Evolutionary conservation across 2,329 filamentous ascomycete species (phyloP).

Genomic region (Neurospora crassa): DNA sequence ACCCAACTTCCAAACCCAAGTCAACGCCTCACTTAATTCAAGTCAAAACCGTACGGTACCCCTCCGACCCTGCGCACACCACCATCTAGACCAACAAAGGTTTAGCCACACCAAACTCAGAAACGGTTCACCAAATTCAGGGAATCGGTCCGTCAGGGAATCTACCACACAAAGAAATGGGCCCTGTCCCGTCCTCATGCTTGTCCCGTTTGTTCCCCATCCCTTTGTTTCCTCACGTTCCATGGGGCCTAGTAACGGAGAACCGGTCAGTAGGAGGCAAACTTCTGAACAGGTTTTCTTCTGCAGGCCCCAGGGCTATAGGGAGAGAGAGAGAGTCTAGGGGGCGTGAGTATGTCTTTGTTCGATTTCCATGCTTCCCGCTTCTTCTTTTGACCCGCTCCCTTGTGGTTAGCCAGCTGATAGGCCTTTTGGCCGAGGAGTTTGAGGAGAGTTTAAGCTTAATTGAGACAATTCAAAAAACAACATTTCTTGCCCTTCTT

Average conservation of each 20-base stretch:
- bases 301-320: background rate
- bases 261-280: background rate
- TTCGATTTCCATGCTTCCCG: background rate
- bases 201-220: background rate
- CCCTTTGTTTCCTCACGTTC: background rate
- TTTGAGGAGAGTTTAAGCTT: background rate
- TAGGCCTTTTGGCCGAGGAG: background rate
- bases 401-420: background rate
- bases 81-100: background rate
- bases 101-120: background rate
- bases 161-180: background rate
- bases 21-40: background rate
- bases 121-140: background rate
- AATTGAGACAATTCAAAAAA: background rate
- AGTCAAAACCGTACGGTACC: background rate
- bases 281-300: background rate
- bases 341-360: background rate
- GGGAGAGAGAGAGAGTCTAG: background rate
- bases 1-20: constrained; percentile 66
- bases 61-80: background rate
- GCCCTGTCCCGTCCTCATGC: background rate
- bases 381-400: background rate
- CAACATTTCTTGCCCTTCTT: background rate
- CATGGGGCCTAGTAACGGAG: background rate
- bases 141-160: background rate